Base-by-base conservation (phyloP, 2,329 filamentous ascomycete genomes). In the Aspergillus neotritici region DNA sequence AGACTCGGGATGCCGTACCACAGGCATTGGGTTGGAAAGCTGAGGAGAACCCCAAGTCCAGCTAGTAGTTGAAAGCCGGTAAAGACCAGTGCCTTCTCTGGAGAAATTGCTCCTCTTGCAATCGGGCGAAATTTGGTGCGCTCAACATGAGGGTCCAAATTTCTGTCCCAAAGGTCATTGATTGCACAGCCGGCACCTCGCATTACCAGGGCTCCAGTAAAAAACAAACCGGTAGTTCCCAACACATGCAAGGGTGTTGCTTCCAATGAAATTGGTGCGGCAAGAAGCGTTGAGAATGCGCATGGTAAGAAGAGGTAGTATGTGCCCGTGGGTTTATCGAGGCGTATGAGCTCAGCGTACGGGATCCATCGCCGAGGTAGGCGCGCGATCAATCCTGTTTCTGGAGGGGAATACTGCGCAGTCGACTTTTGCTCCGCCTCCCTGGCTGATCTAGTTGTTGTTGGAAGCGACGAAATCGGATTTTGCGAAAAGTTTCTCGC, bases 151-250 rank as follows among this genome's bases (percentile, higher is more conserved):
- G 73, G 71, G 51, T 80, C 77, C 40, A 77, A 63, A 34, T 76
- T 72, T 37, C 71, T 68, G 51, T 80, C 77, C 58, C 75, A 69
- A 29, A 72, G 68, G 52, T 80, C 77, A 54, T 80, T 80, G 63
- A 77, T 78, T 0, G 74, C 68, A 54, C 77, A 80, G 4, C 72
- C 66, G 14, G 69, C 69, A 17, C 73, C 70, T 40, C 75, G 69
- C 62, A 77, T 68, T 40, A 78, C 65, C 49, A 77, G 55, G 12
- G 70, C 71, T 32, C 67, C 65, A 11, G 59, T 64, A 51, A 66
- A 71, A 49, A 67, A 70, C 17, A 66, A 61, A 15, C 57, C 68
- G 32, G 57, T 59, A 31, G 63, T 65, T 37, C 62, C 66, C 46
- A 64, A 37, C 6, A 72, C 58, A 36, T 70, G 63, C 21, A 59